Base-by-base conservation (phyloP, 108 stramenopile genomes). In the Aurantiochytrium sp. region DNA sequence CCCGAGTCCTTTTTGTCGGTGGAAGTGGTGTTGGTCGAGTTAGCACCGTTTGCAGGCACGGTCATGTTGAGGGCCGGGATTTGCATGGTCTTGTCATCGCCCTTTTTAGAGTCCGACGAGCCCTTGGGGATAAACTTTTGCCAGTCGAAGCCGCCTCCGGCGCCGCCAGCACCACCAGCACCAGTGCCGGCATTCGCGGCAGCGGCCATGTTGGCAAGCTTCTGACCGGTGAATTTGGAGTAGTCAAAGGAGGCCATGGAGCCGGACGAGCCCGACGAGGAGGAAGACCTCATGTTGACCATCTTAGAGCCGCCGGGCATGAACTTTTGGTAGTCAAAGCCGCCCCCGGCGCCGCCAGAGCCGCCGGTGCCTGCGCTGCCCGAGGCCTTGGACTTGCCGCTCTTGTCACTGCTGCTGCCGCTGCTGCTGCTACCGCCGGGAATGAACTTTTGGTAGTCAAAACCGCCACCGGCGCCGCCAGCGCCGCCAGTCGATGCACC, bases 391-490 rank as follows among this genome's bases (percentile, higher is more conserved):
- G 35, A 28, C 64, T 69, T 69, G 64, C 21, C 6, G 21, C n/a
- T 69, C 42, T 28, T 42, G 64, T n/a, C 64, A 8, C 0, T 35
- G 42, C n/a, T n/a, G 25, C n/a, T n/a, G 25, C 10, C 64, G 8
- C 10, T 42, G 42, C n/a, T n/a, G 42, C 64, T n/a, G 42, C 35
- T n/a, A 18, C 64, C 64, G 64, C 64, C 64, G 25, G 64, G 64
- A 42, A 69, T 69, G 64, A 69, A 69, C 64, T 69, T 69, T 69
- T 69, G 76, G 51, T 83, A 83, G 76, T 83, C 76, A 4, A 83
- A 83, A 53, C 76, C 76, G 76, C 76, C 76, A 2, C 76, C 76
- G 49, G 45, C 76, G 49, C 23, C 19, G 64, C 35, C 25, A 16
- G 55, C 55, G 55, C 55, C 55, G 55, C 55, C 55, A 14, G 55